These are phyloP conservation scores for Leucoagaricus sp. DNA, from an alignment of 1,284 basidiomycete species.

Conservation along the genomic window DNA sequence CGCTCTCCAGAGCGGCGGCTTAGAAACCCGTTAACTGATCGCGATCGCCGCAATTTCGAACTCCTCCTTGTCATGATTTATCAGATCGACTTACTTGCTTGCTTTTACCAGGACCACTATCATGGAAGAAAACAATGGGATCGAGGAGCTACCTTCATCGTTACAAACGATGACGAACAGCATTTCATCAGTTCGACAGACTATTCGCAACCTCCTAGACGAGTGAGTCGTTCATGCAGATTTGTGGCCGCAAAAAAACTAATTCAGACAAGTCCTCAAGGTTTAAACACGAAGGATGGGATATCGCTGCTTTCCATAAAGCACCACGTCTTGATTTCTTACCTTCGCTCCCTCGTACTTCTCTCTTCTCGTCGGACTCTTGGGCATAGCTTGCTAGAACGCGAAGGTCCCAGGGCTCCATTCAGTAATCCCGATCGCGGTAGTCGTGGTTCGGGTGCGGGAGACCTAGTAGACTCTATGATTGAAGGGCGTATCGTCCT, in stretches of 20 bases:
- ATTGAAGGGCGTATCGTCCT: conserved; percentile 74
- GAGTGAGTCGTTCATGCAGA: conserved; percentile 43
- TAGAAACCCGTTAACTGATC: conserved; percentile 90
- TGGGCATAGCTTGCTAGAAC: conserved; percentile 58
- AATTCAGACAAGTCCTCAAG: conserved; percentile 28
- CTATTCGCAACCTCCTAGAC: conserved; percentile 53
- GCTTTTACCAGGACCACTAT: conserved; percentile 7
- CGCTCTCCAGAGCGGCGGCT: conserved; percentile 74
- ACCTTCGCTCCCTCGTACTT: conserved; percentile 85
- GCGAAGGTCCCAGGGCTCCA: conserved; percentile 47
- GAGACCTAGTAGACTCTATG: conserved; percentile 73
- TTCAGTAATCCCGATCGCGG: conserved; percentile 58
- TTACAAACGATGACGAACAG: conserved; percentile 66
- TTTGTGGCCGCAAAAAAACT: neutral
- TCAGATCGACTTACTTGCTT: conserved; percentile 1
- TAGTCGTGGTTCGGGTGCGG: conserved; percentile 53
- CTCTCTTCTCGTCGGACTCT: conserved; percentile 69
- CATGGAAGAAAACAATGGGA: conserved; percentile 5
- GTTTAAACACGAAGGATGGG: conserved; percentile 73
- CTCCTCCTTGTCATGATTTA: conserved; percentile 1
- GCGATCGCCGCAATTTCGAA: conserved; percentile 7
- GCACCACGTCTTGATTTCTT: conserved; percentile 84
- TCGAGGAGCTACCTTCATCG: conserved; percentile 7
- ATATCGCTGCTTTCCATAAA: conserved; percentile 92
- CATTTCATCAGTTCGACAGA: conserved; percentile 60